phyloP scores from a whole-genome alignment of 2,329 filamentous ascomycete species.

The Pestalotiopsis fici region DNA sequence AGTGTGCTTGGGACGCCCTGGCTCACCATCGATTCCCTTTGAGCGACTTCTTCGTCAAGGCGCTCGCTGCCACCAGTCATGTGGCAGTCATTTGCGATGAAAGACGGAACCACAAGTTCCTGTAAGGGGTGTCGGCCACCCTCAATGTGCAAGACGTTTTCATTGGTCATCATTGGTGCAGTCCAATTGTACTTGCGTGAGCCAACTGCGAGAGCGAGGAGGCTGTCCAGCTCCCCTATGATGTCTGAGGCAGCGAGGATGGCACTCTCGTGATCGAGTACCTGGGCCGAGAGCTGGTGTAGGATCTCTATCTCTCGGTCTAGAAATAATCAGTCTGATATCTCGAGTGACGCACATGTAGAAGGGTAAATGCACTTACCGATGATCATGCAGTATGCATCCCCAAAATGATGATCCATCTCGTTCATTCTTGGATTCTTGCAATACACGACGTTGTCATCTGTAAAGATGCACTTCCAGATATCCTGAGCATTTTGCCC shows the following conservation, averaged over 20 bases:
- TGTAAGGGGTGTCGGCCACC: constrained; percentile 86
- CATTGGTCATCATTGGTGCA: constrained; percentile 67
- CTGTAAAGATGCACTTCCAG: constrained; percentile 80
- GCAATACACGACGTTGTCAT: constrained; percentile 75
- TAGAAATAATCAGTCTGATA: constrained; percentile 27
- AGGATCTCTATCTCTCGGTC: constrained; percentile 90
- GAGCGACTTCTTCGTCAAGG: constrained; percentile 14
- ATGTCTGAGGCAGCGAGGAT: constrained; percentile 73
- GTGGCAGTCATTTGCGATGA: constrained; percentile 80
- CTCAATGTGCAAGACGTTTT: constrained; percentile 72
- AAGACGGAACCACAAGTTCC: constrained; percentile 77
- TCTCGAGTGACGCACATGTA: not conserved
- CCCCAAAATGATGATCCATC: constrained; percentile 79
- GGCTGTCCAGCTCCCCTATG: constrained; percentile 83
- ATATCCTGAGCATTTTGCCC: constrained; percentile 57
- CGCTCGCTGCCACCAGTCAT: constrained; percentile 60
- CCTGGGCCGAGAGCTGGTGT: constrained; percentile 69
- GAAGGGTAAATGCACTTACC: constrained; percentile 48
- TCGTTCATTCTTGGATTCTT: constrained; percentile 82
- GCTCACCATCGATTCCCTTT: constrained; percentile 1
- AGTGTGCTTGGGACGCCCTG: constrained; percentile 62
- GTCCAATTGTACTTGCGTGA: constrained; percentile 74
- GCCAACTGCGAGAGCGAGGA: constrained; percentile 77
- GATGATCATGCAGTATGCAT: constrained; percentile 82
- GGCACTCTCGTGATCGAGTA: constrained; percentile 69